Percentiles rank a stretch among this genome's conserved stretches.
Conservation (phyloP, 2,329 filamentous ascomycete genomes). For the Hypoxylon sp. region DNA sequence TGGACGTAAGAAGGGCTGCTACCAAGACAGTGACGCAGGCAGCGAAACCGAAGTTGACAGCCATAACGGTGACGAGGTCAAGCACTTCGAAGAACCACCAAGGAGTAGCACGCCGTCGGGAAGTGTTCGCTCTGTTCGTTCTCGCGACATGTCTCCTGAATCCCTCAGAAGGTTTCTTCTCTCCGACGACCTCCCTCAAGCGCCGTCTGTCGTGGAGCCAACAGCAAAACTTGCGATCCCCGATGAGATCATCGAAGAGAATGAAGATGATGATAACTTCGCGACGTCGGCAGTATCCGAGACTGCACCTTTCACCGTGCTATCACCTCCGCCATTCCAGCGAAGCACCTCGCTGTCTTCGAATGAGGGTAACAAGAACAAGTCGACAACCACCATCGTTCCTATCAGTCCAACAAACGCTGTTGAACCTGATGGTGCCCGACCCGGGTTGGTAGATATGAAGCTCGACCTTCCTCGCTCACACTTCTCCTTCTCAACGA, state of each 20-base stretch:
- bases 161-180: slow-evolving; percentile 65
- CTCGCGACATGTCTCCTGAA: slow-evolving; percentile 67
- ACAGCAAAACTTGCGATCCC: slow-evolving; percentile 55
- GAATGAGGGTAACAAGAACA: slow-evolving; percentile 34
- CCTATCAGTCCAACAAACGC: slow-evolving; percentile 20
- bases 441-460: slow-evolving; percentile 19
- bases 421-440: slow-evolving; percentile 18
- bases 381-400: slow-evolving; percentile 38
- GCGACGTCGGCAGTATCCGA: slow-evolving; percentile 64
- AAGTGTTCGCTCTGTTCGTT: slow-evolving; percentile 58
- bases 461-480: slow-evolving; percentile 44
- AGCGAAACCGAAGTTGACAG: slow-evolving; percentile 41
- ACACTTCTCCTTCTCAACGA: slow-evolving; percentile 48
- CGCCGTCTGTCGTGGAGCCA: slow-evolving; percentile 50
- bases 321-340: slow-evolving; percentile 66
- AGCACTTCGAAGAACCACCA: slow-evolving; percentile 48
- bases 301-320: slow-evolving; percentile 57
- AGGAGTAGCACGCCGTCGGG: slow-evolving; percentile 55
- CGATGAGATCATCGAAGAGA: slow-evolving; percentile 62
- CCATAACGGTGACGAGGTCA: slow-evolving; percentile 47
- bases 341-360: slow-evolving; percentile 52
- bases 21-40: slow-evolving; percentile 52
- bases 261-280: slow-evolving; percentile 73
- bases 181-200: slow-evolving; percentile 58
- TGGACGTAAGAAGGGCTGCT: slow-evolving; percentile 55